These are phyloP conservation scores for Dictyostelium firmibasis DNA, from an alignment of 78 protist species.

Conservation along the genomic window DNA sequence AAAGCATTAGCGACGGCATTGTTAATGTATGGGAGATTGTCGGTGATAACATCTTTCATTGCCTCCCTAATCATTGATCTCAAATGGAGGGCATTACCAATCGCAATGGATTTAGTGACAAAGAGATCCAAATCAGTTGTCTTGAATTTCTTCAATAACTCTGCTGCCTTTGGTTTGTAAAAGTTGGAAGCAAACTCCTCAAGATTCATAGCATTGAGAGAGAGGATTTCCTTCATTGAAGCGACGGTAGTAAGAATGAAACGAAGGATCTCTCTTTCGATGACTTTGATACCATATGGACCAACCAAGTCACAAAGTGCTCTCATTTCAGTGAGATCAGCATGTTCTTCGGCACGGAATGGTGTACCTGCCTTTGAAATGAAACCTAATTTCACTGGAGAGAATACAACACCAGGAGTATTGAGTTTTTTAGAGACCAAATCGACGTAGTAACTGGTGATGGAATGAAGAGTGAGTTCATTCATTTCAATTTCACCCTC, in stretches of 20 bases:
- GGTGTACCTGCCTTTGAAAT: slow-evolving; percentile 57
- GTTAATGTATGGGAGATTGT: slow-evolving; percentile 52
- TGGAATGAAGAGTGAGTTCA: slow-evolving; percentile 18
- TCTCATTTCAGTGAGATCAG: slow-evolving; percentile 65
- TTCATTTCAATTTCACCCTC: slow-evolving; percentile 75
- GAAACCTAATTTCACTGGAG: slow-evolving; percentile 64
- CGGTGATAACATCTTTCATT: slow-evolving; percentile 11
- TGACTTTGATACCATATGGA: slow-evolving; percentile 80
- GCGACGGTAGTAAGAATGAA: background rate
- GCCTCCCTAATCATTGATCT: slow-evolving; percentile 77
- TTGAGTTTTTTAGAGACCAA: slow-evolving; percentile 40
- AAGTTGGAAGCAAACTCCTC: slow-evolving; percentile 22
- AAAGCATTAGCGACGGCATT: slow-evolving; percentile 58
- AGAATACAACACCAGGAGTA: slow-evolving; percentile 54
- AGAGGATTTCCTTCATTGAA: slow-evolving; percentile 51
- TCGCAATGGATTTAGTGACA: slow-evolving; percentile 28
- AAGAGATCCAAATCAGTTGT: slow-evolving; percentile 55
- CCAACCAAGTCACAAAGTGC: slow-evolving; percentile 71
- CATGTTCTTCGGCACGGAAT: slow-evolving; percentile 73
- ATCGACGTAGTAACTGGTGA: slow-evolving; percentile 33
- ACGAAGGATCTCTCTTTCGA: slow-evolving; percentile 68
- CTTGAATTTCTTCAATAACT: slow-evolving; percentile 51
- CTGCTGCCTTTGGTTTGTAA: slow-evolving; percentile 41
- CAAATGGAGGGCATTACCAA: slow-evolving; percentile 80
- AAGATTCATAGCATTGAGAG: slow-evolving; percentile 15